A percentile compares a stretch with the other conserved stretches of the same genome.
Conservation (phyloP, 345 rosid species). For the Psidium guajava region DNA sequence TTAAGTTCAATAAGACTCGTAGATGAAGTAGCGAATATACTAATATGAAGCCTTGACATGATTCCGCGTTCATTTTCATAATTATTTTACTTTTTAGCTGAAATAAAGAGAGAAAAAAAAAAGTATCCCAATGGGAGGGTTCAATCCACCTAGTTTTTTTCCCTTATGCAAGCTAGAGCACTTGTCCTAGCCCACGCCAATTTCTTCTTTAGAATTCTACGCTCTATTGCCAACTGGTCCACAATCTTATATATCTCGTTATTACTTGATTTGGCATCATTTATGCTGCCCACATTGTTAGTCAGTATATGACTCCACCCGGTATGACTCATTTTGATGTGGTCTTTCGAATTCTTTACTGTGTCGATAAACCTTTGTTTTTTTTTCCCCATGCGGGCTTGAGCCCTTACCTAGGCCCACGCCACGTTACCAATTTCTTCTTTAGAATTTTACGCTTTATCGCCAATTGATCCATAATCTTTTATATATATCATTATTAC, state of each 20-base stretch:
- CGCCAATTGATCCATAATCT: accelerated
- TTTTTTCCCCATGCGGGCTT: not conserved
- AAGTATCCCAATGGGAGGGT: not conserved
- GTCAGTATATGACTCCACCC: not conserved
- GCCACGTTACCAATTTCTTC: not conserved
- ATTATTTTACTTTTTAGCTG: not conserved
- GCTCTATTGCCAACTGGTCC: too few species aligned
- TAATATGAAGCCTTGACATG: not conserved
- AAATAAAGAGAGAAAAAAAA: not conserved
- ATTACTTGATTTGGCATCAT: too few species aligned
- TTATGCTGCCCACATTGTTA: not conserved
- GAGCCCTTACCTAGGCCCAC: not conserved
- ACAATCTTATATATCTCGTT: too few species aligned
- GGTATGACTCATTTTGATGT: not conserved
- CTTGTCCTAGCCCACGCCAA: too few species aligned
- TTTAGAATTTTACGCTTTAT: not conserved
- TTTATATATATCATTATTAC: not conserved
- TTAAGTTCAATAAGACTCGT: not conserved
- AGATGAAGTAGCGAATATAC: not conserved
- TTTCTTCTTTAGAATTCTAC: too few species aligned
- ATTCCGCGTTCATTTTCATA: not conserved
- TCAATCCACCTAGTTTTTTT: not conserved
- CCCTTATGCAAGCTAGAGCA: too few species aligned
- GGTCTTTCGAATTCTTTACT: not conserved
- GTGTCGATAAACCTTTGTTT: not conserved